Evolutionary conservation across 257 asterid genomes (phyloP), one percentile per base, ranked within the genome.

Genomic region (Solanum neorickii): DNA sequence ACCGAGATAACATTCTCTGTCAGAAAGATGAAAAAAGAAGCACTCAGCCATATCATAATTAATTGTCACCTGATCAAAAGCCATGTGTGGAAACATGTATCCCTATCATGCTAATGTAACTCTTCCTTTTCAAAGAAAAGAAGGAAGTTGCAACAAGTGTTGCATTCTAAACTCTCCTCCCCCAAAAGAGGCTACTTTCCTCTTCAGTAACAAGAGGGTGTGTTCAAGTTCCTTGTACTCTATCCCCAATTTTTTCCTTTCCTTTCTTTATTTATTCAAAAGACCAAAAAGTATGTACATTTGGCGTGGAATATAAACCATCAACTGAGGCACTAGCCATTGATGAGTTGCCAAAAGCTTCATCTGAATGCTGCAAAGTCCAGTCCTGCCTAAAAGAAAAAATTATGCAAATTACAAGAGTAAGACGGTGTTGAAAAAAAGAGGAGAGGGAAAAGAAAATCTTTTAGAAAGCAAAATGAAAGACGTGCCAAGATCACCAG

Each of bases 251-350:
- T 82, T 89, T 44, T 72, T 77, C 41, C 29, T 35, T 76, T 33
- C 56, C 25, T 23, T 18, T 86, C 33, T 16, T 70, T 72, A 56
- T 46, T 52, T 76, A 62, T 80, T 80, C 82, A 23, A 35, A 93
- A 37, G 97, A 91, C 98, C 99, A 95, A 91, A 95, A 90, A 86
- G 98, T 93, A 90, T 91, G 97, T 95, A 91, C 96, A 92, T 93
- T 95, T 66, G 95, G 92, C 13, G 92, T 80, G 44, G 97, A 93
- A 92, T 95, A 95, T 85, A 96, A 91, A 89, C 98, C 98, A 86
- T 95, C 97, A 77, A 94, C 87, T 86, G 92, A 92, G 77, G 98
- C 93, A 89, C 92, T 92, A 39, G 88, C 87, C 72, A 88, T 86
- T 47, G 94, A 91, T 88, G 97, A 90, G 89, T 82, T 93, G 83